Base-by-base conservation (phyloP, 768 basidiomycete genomes). In the Cystobasidium onofrii region DNA sequence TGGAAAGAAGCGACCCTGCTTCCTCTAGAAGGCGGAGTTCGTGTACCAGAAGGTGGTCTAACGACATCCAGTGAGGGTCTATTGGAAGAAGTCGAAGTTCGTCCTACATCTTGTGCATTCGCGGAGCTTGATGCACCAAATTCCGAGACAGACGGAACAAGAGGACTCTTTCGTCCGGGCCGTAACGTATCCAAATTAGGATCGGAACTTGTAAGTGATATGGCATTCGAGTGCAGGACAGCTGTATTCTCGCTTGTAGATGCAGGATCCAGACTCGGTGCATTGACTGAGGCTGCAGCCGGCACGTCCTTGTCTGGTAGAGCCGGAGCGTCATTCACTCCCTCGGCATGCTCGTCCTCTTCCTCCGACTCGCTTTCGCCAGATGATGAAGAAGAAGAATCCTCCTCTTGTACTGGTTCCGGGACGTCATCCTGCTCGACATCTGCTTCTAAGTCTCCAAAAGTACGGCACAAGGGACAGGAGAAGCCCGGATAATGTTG, bases 391-490 rank as follows among this genome's bases (percentile, higher is more conserved):
- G 46, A 50, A 20, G 46, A 50, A 17, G 39, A 33, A 63, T 33
- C 52, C 25, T 46, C 70, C 33, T 34, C 74, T 20, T 74, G 44
- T 25, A 62, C 39, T 7, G 61, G 55, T 27, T 74, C 63, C 6
- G 44, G 44, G 43, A 60, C 46, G 31, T 74, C 82, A 57, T 89
- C 88, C 0, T 87, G 83, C 76, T 97, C 95, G 62, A 96, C 94
- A 79, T 97, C 95, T 72, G 92, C 92, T 62, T 98, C 93, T 20
- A 99, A 86, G 80, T 98, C 89, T 17, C 93, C 93, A 78, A 89
- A 99, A 0, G 92, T 93, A 46, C 95, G 85, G 81, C 95, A 99
- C 7, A 99, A 86, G 0, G 95, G 95, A 79, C 95, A 99, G 17
- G 88, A 90, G 83, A 98, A 99, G 6, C 90, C 90, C 0, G 94